These are phyloP conservation scores for Raphanus hybrid DNA, from an alignment of 441 rosid genomes.

Conservation along the genomic window DNA sequence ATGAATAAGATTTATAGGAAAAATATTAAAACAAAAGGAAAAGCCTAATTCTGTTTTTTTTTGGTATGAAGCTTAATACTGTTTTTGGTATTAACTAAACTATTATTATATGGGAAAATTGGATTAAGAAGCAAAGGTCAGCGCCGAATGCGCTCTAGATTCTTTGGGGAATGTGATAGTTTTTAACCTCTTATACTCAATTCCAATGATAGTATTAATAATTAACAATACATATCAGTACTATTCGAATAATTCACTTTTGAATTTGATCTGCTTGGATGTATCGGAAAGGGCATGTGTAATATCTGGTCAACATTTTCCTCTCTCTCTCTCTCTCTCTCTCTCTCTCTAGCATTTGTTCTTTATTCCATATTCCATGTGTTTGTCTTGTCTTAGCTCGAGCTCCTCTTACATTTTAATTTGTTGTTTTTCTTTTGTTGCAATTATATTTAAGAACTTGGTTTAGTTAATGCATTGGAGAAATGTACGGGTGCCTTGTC, in stretches of 20 bases:
- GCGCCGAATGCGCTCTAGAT: constrained; percentile 99
- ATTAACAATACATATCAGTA: constrained; percentile 21
- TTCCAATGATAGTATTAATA: constrained; percentile 33
- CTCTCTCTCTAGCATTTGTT: constrained; percentile 48
- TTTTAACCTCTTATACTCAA: constrained; percentile 35
- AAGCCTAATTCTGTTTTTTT: constrained; percentile 14
- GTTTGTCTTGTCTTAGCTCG: constrained; percentile 65
- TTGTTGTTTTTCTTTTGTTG: neutral
- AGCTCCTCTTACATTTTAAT: constrained; percentile 20
- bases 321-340: constrained; percentile 30
- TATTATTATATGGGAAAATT: constrained; percentile 26
- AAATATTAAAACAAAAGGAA: neutral
- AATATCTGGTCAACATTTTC: constrained; percentile 58
- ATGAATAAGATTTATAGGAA: neutral
- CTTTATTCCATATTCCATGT: constrained; percentile 85
- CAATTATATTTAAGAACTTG: neutral
- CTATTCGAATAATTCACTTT: constrained; percentile 45
- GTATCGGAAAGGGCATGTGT: constrained; percentile 45
- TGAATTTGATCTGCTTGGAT: constrained; percentile 44
- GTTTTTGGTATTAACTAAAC: constrained; percentile 4
- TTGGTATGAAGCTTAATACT: no score
- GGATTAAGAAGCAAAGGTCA: constrained; percentile 66
- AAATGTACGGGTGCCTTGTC: constrained; percentile 42
- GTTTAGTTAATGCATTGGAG: constrained; percentile 38
- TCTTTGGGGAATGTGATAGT: constrained; percentile 69